Evolutionary conservation across 768 basidiomycete species (phyloP).

Genomic region (Tulasnella sp.): DNA sequence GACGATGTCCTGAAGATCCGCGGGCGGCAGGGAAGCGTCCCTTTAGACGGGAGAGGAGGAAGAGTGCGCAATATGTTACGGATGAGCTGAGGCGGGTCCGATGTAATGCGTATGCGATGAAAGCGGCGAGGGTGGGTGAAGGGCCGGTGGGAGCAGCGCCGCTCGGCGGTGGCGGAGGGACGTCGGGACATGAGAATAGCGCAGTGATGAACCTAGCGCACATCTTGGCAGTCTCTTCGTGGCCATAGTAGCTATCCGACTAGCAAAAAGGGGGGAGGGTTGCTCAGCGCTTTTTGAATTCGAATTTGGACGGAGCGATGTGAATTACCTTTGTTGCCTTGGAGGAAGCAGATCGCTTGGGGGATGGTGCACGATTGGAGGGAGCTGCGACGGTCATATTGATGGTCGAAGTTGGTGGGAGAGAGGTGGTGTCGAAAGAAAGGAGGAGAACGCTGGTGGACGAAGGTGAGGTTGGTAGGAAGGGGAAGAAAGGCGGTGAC

Average conservation of each 20-base stretch:
- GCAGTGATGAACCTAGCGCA: slow-evolving; percentile 74
- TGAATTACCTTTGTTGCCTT: slow-evolving; percentile 9
- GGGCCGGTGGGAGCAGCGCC: slow-evolving; percentile 34
- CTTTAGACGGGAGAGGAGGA: slow-evolving; percentile 75
- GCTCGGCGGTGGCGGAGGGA: slow-evolving; percentile 39
- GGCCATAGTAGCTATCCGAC: slow-evolving; percentile 46
- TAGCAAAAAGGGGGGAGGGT: not conserved
- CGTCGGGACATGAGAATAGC: slow-evolving; percentile 77
- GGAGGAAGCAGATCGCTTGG: slow-evolving; percentile 9
- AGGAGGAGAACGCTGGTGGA: not conserved
- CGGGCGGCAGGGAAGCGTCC: slow-evolving; percentile 84
- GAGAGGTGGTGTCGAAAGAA: not conserved
- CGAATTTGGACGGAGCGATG: too few relatives aligned
- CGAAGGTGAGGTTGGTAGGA: not conserved
- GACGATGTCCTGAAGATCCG: slow-evolving; percentile 78
- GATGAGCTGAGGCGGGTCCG: slow-evolving; percentile 62
- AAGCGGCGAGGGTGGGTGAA: slow-evolving; percentile 55
- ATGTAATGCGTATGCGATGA: slow-evolving; percentile 81
- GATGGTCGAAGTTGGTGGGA: not conserved
- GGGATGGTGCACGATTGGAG: not conserved
- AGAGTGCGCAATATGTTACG: slow-evolving; percentile 55
- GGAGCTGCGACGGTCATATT: not conserved
- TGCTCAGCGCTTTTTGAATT: not conserved
- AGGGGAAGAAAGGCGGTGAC: not conserved
- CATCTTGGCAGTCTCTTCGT: slow-evolving; percentile 57